phyloP scores from a whole-genome alignment of 805 yeast genomes.

The Metschnikowia cubensis region DNA sequence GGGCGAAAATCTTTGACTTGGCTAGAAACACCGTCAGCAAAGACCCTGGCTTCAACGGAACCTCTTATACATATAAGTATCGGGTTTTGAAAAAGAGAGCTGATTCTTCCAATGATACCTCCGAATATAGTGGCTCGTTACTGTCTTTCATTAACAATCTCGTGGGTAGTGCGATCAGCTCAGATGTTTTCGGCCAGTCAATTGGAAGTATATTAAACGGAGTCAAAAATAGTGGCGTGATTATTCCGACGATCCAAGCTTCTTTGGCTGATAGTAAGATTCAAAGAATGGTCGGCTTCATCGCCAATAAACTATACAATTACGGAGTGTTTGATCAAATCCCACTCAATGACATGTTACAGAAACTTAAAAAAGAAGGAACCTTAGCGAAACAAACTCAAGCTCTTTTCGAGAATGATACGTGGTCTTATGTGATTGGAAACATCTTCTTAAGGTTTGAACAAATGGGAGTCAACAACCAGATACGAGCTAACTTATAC shows the following conservation, averaged over 20 bases:
- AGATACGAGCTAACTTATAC: constrained; percentile 27
- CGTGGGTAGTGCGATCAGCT: constrained; percentile 21
- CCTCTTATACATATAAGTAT: constrained; percentile 6
- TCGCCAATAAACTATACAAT: constrained; percentile 28
- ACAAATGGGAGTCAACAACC: constrained; percentile 26
- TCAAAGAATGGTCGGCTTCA: constrained; percentile 18
- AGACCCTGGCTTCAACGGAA: constrained; percentile 21
- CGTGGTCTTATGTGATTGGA: constrained; percentile 31
- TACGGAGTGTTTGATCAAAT: constrained; percentile 31
- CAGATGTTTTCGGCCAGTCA: constrained; percentile 20
- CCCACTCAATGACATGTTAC: constrained; percentile 23
- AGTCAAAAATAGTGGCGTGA: constrained; percentile 29
- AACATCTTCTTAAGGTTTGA: constrained; percentile 29
- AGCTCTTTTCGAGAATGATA: constrained; percentile 25
- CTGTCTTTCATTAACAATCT: constrained; percentile 29
- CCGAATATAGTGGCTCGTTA: constrained; percentile 29
- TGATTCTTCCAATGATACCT: constrained; percentile 4
- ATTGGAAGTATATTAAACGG: constrained; percentile 25
- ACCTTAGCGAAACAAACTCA: constrained; percentile 23
- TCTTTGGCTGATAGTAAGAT: constrained; percentile 20
- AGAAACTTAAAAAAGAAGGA: constrained; percentile 21
- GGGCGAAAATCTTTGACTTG: constrained; percentile 28
- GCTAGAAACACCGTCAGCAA: constrained; percentile 28
- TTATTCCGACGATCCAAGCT: constrained; percentile 25
- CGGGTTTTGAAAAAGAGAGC: constrained; percentile 2